phyloP scores from a whole-genome alignment of 1,139 yeast species.

The Spathaspora sp. region DNA sequence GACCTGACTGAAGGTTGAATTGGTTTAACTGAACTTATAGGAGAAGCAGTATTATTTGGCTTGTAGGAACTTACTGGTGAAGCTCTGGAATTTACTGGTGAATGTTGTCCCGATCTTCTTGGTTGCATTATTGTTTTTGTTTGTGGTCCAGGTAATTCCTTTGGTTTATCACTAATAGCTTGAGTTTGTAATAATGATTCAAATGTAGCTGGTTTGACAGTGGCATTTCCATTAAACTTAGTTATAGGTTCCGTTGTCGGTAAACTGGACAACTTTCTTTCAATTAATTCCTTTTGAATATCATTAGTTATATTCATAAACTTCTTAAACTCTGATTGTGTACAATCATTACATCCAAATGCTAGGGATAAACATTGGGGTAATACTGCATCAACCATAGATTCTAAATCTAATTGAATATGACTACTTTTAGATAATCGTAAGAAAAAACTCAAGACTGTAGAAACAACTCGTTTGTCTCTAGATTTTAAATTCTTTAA shows the following conservation, averaged over 20 bases:
- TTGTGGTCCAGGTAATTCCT: slow-evolving; percentile 14
- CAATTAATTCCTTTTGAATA: slow-evolving; percentile 30
- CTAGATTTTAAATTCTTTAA: slow-evolving; percentile 74
- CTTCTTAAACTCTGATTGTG: slow-evolving; percentile 32
- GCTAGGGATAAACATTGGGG: slow-evolving; percentile 39
- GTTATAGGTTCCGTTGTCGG: slow-evolving; percentile 19
- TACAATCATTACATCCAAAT: slow-evolving; percentile 45
- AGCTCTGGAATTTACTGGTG: background rate
- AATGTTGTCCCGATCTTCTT: slow-evolving; percentile 4
- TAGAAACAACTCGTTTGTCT: slow-evolving; percentile 64
- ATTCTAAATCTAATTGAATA: slow-evolving; percentile 36
- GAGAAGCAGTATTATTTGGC: background rate
- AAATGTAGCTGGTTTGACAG: slow-evolving; percentile 18
- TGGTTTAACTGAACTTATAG: background rate
- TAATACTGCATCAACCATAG: slow-evolving; percentile 35
- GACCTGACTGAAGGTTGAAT: background rate
- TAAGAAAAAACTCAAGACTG: slow-evolving; percentile 54
- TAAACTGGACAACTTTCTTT: slow-evolving; percentile 29
- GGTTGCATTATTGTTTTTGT: slow-evolving; percentile 15
- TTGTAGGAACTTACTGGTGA: background rate
- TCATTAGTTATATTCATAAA: slow-evolving; percentile 28
- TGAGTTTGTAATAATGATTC: slow-evolving; percentile 36
- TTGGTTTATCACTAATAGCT: slow-evolving; percentile 21
- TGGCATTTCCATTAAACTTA: slow-evolving; percentile 11
- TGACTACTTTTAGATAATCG: slow-evolving; percentile 40